Evolutionary conservation across 108 stramenopile genomes (phyloP).

Genomic region (Cyclotella sp.): DNA sequence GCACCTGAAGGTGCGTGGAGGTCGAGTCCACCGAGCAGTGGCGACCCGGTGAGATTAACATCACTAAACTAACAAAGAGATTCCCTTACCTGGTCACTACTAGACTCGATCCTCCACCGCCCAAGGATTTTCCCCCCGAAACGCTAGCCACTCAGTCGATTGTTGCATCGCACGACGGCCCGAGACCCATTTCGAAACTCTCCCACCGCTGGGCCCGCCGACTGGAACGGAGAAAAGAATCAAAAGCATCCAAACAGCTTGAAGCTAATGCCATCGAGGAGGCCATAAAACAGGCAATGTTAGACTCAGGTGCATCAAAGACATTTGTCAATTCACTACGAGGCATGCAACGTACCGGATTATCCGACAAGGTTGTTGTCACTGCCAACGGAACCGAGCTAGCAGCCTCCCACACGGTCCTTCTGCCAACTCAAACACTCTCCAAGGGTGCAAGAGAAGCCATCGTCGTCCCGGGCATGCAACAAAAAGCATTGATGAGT

Average conservation of each 20-base stretch:
- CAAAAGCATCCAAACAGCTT: not conserved
- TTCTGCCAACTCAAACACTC: not conserved
- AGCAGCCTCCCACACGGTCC: slow-evolving; percentile 1
- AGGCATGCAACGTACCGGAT: not conserved
- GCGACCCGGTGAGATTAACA: slow-evolving; percentile 17
- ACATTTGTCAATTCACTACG: not conserved
- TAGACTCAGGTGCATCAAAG: slow-evolving; percentile 3
- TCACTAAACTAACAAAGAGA: slow-evolving; percentile 25
- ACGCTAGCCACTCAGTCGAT: too few relatives aligned
- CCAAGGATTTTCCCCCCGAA: too few relatives aligned
- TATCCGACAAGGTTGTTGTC: slow-evolving; percentile 14
- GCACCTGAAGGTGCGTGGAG: slow-evolving; percentile 16
- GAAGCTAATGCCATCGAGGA: not conserved
- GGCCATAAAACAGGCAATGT: slow-evolving; percentile 5
- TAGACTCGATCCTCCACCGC: not conserved
- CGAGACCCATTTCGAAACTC: not conserved
- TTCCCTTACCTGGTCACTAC: slow-evolving; percentile 4
- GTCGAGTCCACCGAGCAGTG: slow-evolving; percentile 28
- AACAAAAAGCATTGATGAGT: slow-evolving; percentile 19
- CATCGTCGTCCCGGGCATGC: slow-evolving; percentile 1
- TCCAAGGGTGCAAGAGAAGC: slow-evolving; percentile 2
- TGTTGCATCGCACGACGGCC: not conserved
- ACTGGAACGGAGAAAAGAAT: not conserved
- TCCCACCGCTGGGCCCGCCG: not conserved
- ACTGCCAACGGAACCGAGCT: not conserved